Conservation (phyloP, 345 rosid genomes). For the Pugionium cornutum region DNA sequence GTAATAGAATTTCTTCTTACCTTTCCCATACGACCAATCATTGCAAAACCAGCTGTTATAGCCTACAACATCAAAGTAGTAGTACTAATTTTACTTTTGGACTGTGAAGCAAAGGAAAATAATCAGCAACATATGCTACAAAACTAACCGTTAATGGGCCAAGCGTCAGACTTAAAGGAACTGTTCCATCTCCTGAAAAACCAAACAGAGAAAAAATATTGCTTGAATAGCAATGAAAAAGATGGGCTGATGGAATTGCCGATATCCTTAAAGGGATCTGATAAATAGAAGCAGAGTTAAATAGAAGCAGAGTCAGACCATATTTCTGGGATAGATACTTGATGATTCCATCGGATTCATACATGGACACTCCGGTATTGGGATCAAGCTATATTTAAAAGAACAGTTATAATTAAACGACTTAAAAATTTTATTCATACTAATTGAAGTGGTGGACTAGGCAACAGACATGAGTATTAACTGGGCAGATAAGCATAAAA, state of each 20-base stretch:
- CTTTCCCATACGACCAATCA: slow-evolving; percentile 89
- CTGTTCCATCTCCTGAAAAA: slow-evolving; percentile 77
- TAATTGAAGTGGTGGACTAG: background rate
- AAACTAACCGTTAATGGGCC: slow-evolving; percentile 74
- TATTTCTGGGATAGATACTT: slow-evolving; percentile 79
- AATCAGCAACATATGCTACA: slow-evolving; percentile 11
- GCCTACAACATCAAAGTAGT: slow-evolving; percentile 52
- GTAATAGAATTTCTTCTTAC: slow-evolving; percentile 41
- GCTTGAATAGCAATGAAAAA: background rate
- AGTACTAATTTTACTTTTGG: background rate
- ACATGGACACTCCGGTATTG: slow-evolving; percentile 86
- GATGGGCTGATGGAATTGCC: background rate
- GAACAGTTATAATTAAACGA: background rate
- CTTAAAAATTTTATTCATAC: background rate
- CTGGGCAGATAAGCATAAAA: background rate
- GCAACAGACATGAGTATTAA: background rate
- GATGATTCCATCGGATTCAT: slow-evolving; percentile 91
- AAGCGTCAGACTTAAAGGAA: slow-evolving; percentile 76
- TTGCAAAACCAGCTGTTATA: slow-evolving; percentile 79
- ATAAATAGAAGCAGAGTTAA: slow-evolving; percentile 11
- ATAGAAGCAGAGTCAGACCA: slow-evolving; percentile 48
- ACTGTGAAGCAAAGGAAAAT: slow-evolving; percentile 3
- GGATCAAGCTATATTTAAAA: slow-evolving; percentile 73
- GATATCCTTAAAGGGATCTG: background rate
- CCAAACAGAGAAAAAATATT: slow-evolving; percentile 14